Evolutionary conservation across 768 basidiomycete genomes (phyloP), one percentile per base, ranked within the genome.

Genomic region (Mycena alexandri): DNA sequence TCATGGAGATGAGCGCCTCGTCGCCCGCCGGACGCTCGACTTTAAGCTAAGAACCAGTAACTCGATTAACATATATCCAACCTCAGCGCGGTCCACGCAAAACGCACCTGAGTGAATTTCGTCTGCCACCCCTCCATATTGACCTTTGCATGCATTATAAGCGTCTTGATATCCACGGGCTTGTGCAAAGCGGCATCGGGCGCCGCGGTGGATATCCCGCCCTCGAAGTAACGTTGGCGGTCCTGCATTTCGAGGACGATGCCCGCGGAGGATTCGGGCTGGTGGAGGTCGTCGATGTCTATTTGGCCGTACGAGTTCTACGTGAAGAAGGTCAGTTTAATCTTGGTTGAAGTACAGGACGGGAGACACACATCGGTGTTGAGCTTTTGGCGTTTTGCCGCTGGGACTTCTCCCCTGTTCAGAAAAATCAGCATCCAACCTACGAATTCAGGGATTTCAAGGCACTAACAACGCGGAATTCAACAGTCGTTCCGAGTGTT

Each of bases 401-500:
- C 80, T 44, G 84, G 84, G 5, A 78, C 75, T 58, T 91, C 89
- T 12, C 90, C 90, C 73, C 87, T 89, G 67, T 29, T 29, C 55
- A 11, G 36, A 61, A 61, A 60, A 21, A 38, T 58, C 51, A 50
- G 64, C 50, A 38, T 25, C 29, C 62, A 66, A 52, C n/a, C n/a
- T n/a, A n/a, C n/a, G 60, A 34, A 48, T 25, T 24, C 34, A 62
- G n/a, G 61, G 67, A 19, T 34, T n/a, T 24, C 29, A 13, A 46
- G 21, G 29, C 41, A 71, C 77, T 72, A 74, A 93, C 93, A 94
- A 73, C 6, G 93, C 91, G 47, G 93, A 90, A 64, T 92, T 91
- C 16, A 99, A 81, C 12, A 98, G 81, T 71, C 95, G 82, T 72
- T 97, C 95, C 0, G 95, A 98, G 77, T 99, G 98, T 74, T 98